phyloP scores from a whole-genome alignment of 805 yeast species.

The Pichia eremophila region DNA sequence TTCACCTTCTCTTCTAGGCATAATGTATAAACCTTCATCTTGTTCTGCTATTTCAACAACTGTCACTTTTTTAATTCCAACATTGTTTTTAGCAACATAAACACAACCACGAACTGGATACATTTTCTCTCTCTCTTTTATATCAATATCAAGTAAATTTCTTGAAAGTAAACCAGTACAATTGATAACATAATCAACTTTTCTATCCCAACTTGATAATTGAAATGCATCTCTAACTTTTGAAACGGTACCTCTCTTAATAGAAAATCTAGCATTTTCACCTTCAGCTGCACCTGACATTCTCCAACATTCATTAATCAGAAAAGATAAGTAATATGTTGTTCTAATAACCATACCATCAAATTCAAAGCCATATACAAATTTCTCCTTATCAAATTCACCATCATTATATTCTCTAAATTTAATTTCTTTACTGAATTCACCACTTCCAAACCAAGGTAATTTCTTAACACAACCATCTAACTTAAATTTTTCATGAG shows the following conservation, averaged over 20 bases:
- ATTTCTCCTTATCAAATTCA: constrained; percentile 28
- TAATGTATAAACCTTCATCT: constrained; percentile 44
- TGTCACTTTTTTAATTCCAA: constrained; percentile 23
- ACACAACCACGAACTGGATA: constrained; percentile 57
- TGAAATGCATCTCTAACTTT: constrained; percentile 42
- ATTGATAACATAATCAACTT: constrained; percentile 46
- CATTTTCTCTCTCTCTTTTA: constrained; percentile 17
- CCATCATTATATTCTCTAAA: constrained; percentile 25
- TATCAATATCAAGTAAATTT: constrained; percentile 32
- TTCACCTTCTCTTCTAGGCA: constrained; percentile 74
- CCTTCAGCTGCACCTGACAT: constrained; percentile 9
- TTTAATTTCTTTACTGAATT: constrained; percentile 21
- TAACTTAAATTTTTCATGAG: constrained; percentile 13
- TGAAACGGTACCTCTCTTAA: constrained; percentile 34
- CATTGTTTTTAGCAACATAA: constrained; percentile 38
- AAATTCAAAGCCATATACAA: constrained; percentile 36
- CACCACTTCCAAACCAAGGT: constrained; percentile 39
- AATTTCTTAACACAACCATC: constrained; percentile 11
- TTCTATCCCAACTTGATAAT: constrained; percentile 27
- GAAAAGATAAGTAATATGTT: constrained; percentile 20
- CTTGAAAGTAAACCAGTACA: constrained; percentile 46
- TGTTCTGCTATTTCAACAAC: constrained; percentile 19
- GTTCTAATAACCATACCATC: constrained; percentile 27
- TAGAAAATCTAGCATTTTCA: constrained; percentile 33
- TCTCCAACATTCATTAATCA: constrained; percentile 25